A percentile compares a stretch with the other conserved stretches of the same genome.
Conservation (phyloP, 306 rosid genomes). For the Citrullus mucosospermus region DNA sequence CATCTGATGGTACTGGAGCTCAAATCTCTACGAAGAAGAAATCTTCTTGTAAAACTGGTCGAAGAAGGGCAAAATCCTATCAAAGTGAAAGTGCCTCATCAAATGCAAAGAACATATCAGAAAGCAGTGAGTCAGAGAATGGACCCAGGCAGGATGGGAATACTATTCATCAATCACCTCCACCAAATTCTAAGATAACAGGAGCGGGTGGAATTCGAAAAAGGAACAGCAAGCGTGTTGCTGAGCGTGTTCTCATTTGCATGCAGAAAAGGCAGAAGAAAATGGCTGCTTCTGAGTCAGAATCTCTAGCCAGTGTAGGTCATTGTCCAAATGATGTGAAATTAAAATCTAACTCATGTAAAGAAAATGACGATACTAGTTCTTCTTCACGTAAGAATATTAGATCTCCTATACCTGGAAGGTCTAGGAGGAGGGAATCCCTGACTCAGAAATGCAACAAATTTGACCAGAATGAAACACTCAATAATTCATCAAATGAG, state of each 20-base stretch:
- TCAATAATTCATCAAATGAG: conserved; percentile 44
- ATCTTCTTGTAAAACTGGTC: conserved; percentile 32
- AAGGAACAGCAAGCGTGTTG: conserved; percentile 95
- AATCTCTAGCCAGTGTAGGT: conserved; percentile 54
- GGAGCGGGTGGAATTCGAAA: conserved; percentile 50
- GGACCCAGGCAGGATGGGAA: conserved; percentile 51
- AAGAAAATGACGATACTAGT: conserved; percentile 30
- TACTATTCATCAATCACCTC: conserved; percentile 33
- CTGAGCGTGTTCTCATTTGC: conserved; percentile 74
- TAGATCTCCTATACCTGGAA: conserved; percentile 20
- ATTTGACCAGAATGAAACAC: conserved; percentile 38
- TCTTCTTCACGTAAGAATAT: conserved; percentile 30
- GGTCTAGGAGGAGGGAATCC: conserved; percentile 34
- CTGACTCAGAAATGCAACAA: conserved; percentile 20
- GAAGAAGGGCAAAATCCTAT: conserved; percentile 44
- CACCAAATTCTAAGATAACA: conserved; percentile 40
- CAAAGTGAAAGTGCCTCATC: conserved; percentile 97
- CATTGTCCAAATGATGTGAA: conserved; percentile 31
- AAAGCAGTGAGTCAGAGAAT: conserved; percentile 93
- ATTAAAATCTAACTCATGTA: conserved; percentile 26
- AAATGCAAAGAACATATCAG: conserved; percentile 68
- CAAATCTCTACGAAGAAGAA: conserved; percentile 43
- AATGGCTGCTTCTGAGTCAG: conserved; percentile 61
- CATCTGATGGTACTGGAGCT: conserved; percentile 31
- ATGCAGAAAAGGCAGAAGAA: conserved; percentile 91